These are phyloP conservation scores for Schoenoplectus tabernaemontani DNA, from an alignment of 202 grass and related monocot genomes.

Conservation along the genomic window DNA sequence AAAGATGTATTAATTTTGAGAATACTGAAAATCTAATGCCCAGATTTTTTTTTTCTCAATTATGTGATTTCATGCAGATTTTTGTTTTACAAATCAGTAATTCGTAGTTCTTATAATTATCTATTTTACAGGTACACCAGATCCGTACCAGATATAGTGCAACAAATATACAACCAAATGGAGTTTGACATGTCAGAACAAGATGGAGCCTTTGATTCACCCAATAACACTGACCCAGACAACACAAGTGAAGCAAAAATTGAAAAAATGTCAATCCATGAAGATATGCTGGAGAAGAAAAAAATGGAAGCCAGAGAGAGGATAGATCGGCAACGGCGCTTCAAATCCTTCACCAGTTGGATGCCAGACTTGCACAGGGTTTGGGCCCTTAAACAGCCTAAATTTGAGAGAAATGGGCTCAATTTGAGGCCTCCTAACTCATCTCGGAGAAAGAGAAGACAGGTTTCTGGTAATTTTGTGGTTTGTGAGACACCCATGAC, in stretches of 20 bases:
- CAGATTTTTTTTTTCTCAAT: neutral
- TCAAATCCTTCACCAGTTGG: conserved; percentile 86
- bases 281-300: conserved; percentile 30
- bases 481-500: conserved; percentile 78
- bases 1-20: neutral
- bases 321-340: conserved; percentile 51
- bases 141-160: conserved; percentile 51
- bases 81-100: neutral
- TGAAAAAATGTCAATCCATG: conserved; percentile 8
- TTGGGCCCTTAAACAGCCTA: conserved; percentile 73
- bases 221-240: neutral
- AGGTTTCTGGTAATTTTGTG: conserved; percentile 26
- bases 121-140: conserved; percentile 29
- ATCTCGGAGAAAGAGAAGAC: conserved; percentile 48
- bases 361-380: conserved; percentile 72
- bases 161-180: conserved; percentile 79
- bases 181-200: conserved; percentile 80
- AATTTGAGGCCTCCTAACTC: conserved; percentile 18
- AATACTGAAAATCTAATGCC: neutral
- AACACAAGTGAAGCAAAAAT: neutral
- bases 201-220: conserved; percentile 36
- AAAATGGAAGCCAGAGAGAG: conserved; percentile 50
- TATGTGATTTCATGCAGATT: neutral
- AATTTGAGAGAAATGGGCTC: conserved; percentile 26
- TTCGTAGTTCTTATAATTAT: neutral